These are phyloP conservation scores for Yarrowia keelungensis DNA, from an alignment of 805 yeast species.

Conservation along the genomic window DNA sequence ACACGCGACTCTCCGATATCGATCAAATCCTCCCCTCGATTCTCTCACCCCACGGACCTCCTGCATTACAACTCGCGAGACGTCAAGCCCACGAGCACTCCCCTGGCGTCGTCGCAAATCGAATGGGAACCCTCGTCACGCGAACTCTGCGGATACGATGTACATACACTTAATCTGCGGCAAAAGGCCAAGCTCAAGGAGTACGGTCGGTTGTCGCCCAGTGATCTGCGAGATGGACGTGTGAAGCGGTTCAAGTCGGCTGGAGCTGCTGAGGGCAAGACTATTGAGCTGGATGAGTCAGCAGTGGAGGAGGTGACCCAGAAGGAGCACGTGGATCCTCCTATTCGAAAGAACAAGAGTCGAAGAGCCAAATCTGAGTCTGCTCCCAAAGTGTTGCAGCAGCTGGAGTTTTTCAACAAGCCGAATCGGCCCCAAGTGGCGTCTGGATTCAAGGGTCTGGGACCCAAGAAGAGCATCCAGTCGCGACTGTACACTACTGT, in stretches of 20 bases:
- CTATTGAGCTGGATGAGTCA: too few relatives aligned
- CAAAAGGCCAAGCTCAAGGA: constrained; percentile 26
- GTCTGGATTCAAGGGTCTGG: not conserved
- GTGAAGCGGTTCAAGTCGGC: constrained; percentile 16
- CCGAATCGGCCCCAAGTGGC: not conserved
- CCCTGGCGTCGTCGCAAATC: constrained; percentile 10
- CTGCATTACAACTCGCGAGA: constrained; percentile 6
- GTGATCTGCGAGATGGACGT: not conserved
- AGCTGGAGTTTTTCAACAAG: constrained; percentile 18
- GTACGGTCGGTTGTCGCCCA: constrained; percentile 2
- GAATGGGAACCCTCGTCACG: constrained; percentile 30
- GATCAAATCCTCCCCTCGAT: not conserved
- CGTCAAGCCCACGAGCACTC: not conserved
- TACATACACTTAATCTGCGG: constrained; percentile 13
- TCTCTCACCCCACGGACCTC: not conserved
- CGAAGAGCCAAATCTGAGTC: constrained; percentile 11
- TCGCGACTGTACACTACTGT: constrained; percentile 14
- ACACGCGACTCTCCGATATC: too few relatives aligned
- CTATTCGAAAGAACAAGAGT: constrained; percentile 2
- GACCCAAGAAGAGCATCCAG: constrained; percentile 18
- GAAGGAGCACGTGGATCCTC: not conserved
- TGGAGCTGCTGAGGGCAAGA: not conserved
- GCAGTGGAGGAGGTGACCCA: not conserved
- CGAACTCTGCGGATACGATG: constrained; percentile 10
- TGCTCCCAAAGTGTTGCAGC: constrained; percentile 14